These are phyloP conservation scores for Cadophora sp. DNA, from an alignment of 2,329 filamentous ascomycete genomes.

Conservation along the genomic window DNA sequence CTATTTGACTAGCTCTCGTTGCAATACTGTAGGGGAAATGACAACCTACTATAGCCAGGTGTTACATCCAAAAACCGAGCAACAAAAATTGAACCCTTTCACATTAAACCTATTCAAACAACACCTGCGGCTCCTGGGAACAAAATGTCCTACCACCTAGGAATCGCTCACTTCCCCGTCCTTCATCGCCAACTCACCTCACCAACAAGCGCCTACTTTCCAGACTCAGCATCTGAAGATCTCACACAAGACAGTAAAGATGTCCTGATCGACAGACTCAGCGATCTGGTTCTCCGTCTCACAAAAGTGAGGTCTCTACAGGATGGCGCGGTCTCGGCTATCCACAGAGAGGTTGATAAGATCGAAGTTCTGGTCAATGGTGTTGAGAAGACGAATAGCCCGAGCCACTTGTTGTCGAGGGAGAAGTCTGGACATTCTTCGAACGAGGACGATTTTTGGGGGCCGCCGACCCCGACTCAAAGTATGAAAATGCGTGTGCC, in stretches of 20 bases:
- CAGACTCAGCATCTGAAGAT: conserved; percentile 27
- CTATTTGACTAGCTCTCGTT: background rate
- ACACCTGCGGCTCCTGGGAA: background rate
- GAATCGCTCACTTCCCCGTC: conserved; percentile 37
- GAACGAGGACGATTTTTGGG: conserved; percentile 36
- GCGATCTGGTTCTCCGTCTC: conserved; percentile 44
- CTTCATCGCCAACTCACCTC: conserved; percentile 40
- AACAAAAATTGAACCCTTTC: background rate
- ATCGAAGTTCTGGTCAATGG: conserved; percentile 44
- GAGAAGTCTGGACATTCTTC: conserved; percentile 11
- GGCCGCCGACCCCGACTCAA: conserved; percentile 35
- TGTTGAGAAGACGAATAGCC: conserved; percentile 11
- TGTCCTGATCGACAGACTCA: conserved; percentile 44
- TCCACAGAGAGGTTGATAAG: conserved; percentile 47
- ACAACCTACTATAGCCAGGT: background rate
- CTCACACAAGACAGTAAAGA: conserved; percentile 43
- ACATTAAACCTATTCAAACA: background rate
- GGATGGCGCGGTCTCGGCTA: conserved; percentile 40
- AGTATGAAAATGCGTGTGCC: conserved; percentile 33
- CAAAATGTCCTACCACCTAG: conserved; percentile 36
- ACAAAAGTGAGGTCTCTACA: conserved; percentile 39
- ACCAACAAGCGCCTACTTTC: conserved; percentile 26
- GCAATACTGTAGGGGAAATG: background rate
- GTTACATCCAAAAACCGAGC: background rate
- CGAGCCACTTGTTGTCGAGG: background rate